Evolutionary conservation across 2,329 filamentous ascomycete genomes (phyloP), one percentile per base, ranked within the genome.

Genomic region (Scopulariopsis brevicaulis): DNA sequence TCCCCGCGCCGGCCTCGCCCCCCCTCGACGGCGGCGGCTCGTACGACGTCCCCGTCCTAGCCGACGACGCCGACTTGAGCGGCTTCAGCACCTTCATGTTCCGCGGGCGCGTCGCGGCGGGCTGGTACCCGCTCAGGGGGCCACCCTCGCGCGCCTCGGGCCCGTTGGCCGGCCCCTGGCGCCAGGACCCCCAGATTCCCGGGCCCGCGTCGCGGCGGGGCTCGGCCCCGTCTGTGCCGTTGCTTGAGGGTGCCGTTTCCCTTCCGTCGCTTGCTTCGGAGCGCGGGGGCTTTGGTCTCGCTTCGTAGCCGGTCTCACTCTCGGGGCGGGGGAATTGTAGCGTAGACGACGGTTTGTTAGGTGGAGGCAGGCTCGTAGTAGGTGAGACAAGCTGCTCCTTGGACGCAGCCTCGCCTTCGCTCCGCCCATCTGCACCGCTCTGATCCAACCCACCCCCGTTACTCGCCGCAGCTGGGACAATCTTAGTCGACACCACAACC

Each of bases 81-180:
- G 93, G 85, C 66, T 91, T 90, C 56, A 97, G 77, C 1, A 96
- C 87, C 74, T 96, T 97, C 87, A 97, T 97, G 55, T 84, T 85
- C 55, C 87, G 82, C 20, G 75, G 72, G 54, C 84, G 77, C 67
- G 83, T 72, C 62, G 82, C 73, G 64, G 85, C 77, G 64, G 85
- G 86, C 67, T 90, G 86, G 67, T 90, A 90, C 28, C 85, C 84
- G 64, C 83, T 85, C 63, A 82, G 70, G 57, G 78, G 78, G 2
- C 73, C 71, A 62, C 72, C 76, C 61, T 83, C 81, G 59, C 76
- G 79, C 11, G 75, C 77, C 50, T 87, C 85, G 55, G 74, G 66
- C 6, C 77, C 76, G 56, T 74, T 75, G 10, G 75, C 67, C 20
- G 48, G 15, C 4, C 77, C 76, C 40, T 83, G 84, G 51, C 87